phyloP scores from a whole-genome alignment of 2,329 filamentous ascomycete species.

The Nothophaeocryptopus gaeumannii region DNA sequence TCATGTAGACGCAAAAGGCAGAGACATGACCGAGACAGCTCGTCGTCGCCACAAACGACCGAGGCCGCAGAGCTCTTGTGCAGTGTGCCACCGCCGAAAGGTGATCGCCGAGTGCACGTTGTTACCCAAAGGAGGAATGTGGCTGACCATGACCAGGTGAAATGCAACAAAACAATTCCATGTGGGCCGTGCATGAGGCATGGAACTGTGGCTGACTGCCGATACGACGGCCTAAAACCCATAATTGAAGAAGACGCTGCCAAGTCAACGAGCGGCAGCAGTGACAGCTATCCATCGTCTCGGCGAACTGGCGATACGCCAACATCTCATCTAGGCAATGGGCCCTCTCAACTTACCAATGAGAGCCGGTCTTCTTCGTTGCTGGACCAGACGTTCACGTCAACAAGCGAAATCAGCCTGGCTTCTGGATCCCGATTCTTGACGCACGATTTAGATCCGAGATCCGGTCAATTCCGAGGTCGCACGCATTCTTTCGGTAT shows the following conservation, averaged over 20 bases:
- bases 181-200: constrained; percentile 16
- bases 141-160: neutral
- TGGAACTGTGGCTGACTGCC: constrained; percentile 12
- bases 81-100: constrained; percentile 14
- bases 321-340: neutral
- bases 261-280: neutral
- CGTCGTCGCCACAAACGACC: constrained; percentile 16
- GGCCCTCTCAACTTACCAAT: neutral
- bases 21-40: constrained; percentile 5
- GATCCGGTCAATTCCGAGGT: neutral
- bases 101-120: neutral
- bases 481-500: constrained; percentile 9
- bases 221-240: constrained; percentile 12
- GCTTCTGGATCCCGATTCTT: neutral
- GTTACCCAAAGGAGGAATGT: neutral
- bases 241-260: neutral
- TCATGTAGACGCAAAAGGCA: too few species aligned
- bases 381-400: neutral
- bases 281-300: neutral
- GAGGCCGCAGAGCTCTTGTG: constrained; percentile 13
- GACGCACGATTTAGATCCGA: constrained; percentile 4
- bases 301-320: neutral
- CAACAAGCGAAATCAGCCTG: neutral
- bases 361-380: neutral
- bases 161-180: constrained; percentile 14